Percentiles rank a stretch among this genome's conserved stretches.
These are phyloP conservation scores for Astrothelium subdiscretum DNA, from an alignment of 495 filamentous ascomycete species.

Conservation along the genomic window DNA sequence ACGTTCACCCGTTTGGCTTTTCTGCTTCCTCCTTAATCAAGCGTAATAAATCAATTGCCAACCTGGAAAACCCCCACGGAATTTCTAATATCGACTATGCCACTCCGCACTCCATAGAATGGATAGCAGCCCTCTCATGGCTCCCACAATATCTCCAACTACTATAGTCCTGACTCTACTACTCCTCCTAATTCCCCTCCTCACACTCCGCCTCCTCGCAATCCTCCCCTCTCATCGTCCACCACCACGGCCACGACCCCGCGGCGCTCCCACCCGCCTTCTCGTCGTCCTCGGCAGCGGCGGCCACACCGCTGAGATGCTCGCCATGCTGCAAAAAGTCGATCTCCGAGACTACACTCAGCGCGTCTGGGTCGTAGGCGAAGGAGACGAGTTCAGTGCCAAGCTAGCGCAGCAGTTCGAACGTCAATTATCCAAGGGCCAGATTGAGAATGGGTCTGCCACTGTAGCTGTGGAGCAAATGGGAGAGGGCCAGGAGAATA, in stretches of 20 bases:
- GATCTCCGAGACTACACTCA: slow-evolving; percentile 39
- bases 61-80: too few relatives aligned
- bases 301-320: slow-evolving; percentile 91
- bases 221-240: slow-evolving; percentile 31
- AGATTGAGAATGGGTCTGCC: slow-evolving; percentile 6
- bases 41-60: too few relatives aligned
- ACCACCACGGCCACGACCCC: slow-evolving; percentile 12
- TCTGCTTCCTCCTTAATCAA: too few relatives aligned
- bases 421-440: slow-evolving; percentile 6
- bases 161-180: slow-evolving; percentile 15
- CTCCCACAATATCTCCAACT: slow-evolving; percentile 11
- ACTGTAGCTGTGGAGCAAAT: neutral
- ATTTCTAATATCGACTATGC: too few relatives aligned
- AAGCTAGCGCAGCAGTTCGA: slow-evolving; percentile 58
- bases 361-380: slow-evolving; percentile 71
- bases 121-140: neutral
- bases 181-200: slow-evolving; percentile 11
- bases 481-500: slow-evolving; percentile 8
- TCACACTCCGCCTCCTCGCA: slow-evolving; percentile 36
- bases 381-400: slow-evolving; percentile 64
- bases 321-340: slow-evolving; percentile 56
- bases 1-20: neutral
- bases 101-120: neutral
- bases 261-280: slow-evolving; percentile 44
- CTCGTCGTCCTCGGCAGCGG: slow-evolving; percentile 82